A percentile compares a stretch with the other conserved stretches of the same genome.
phyloP scores from a whole-genome alignment of 2,329 filamentous ascomycete species.

The Clathrospora elynae region DNA sequence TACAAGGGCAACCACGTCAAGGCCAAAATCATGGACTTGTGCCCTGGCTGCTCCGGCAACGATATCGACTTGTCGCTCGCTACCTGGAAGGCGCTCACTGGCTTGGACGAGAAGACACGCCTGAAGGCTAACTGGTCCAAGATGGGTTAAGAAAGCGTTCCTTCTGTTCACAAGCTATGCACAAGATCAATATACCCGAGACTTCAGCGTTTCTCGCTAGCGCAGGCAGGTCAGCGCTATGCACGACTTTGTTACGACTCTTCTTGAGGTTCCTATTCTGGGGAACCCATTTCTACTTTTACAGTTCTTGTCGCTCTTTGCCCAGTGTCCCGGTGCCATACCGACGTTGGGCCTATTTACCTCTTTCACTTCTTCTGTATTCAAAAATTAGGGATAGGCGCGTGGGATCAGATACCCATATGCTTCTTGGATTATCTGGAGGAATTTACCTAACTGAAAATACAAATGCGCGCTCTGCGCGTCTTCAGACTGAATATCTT shows the following conservation, averaged over 20 bases:
- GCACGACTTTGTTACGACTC: constrained; percentile 44
- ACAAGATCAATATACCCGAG: constrained; percentile 39
- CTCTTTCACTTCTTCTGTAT: constrained; percentile 32
- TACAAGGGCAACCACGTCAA: constrained; percentile 37
- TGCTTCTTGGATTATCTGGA: constrained; percentile 18
- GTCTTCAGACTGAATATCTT: no score
- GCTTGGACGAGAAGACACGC: constrained; percentile 28
- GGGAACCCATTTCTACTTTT: constrained; percentile 11
- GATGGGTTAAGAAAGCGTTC: no score
- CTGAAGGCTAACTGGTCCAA: constrained; percentile 36
- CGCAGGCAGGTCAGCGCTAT: constrained; percentile 50
- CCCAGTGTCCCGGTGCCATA: constrained; percentile 3
- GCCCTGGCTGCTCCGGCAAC: constrained; percentile 40
- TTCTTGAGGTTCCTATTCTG: constrained; percentile 20
- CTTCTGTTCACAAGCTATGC: no score
- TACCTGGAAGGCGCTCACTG: constrained; percentile 39
- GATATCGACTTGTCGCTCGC: constrained; percentile 41
- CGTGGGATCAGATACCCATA: constrained; percentile 27
- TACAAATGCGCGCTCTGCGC: constrained; percentile 10
- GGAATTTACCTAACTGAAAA: constrained; percentile 18
- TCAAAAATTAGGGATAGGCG: constrained; percentile 31
- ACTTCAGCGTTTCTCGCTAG: constrained; percentile 40
- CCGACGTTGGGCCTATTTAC: constrained; percentile 7
- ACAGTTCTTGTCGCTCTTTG: constrained; percentile 41
- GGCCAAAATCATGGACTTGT: constrained; percentile 43